Evolutionary conservation across 345 rosid genomes (phyloP), one percentile per base, ranked within the genome.

Genomic region (Hibiscus mutabilis): DNA sequence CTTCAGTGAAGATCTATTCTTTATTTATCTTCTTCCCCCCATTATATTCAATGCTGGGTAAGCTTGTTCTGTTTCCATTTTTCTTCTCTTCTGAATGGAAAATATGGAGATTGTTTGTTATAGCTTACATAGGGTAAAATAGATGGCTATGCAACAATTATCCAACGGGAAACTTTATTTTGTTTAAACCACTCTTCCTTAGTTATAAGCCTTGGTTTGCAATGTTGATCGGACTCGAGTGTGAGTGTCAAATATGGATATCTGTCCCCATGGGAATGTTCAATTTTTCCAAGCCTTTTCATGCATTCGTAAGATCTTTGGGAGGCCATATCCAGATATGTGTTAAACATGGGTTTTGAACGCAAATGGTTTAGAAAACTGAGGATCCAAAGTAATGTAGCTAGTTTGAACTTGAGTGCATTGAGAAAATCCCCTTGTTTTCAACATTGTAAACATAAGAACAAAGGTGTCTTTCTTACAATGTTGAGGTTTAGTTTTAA

Each of bases 1-100:
- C 79, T 96, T 96, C 78, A 96, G 99, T 75, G 98, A 96, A 92
- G 99, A 96, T 83, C 91, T 92, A 25, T 96, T 96, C 92, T 96
- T 96, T 75, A 96, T 92, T 35, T 96, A 96, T 91, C 97, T 96
- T 69, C 84, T 92, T 74, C 99, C 99, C 2, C 98, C 99, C 24
- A 96, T 96, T 25, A 96, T 96, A 78, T 96, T 96, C 76, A 96
- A 96, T 77, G 97, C 99, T 8, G 99, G 99, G 99, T 96, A 76
- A 73, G 85, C 74, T 83, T 72, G 21, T 74, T 60, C 9, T 62
- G 29, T 21, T 14, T 10, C 11, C 19, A 52, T 12, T 58, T 40
- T 53, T 16, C 44, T 24, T 64, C 24, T 53, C 37, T 27, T 25
- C 24, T 56, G 33, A 16, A 49, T 6, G 40, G 35, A 65, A 62